These are phyloP conservation scores for Leccinum barrowsii DNA, from an alignment of 768 basidiomycete species.

Conservation along the genomic window DNA sequence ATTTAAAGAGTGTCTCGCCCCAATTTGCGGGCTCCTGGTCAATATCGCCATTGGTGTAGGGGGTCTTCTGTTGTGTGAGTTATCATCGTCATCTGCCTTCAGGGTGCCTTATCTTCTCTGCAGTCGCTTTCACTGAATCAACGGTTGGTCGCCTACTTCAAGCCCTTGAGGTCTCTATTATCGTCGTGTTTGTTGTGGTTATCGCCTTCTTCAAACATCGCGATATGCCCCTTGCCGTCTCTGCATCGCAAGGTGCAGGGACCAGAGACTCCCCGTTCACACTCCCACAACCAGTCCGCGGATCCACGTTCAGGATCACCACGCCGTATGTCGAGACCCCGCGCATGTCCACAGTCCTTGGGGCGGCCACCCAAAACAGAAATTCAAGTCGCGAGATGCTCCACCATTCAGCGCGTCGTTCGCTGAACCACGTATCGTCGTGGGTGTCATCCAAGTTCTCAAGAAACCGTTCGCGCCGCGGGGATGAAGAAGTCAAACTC, in stretches of 20 bases:
- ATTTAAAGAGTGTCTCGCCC: slow-evolving; percentile 43
- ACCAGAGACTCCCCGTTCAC: slow-evolving; percentile 1
- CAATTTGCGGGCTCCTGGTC: slow-evolving; percentile 51
- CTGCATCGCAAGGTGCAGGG: neutral
- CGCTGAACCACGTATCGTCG: slow-evolving; percentile 33
- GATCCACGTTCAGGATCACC: slow-evolving; percentile 24
- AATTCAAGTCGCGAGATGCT: slow-evolving; percentile 10
- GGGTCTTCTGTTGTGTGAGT: slow-evolving; percentile 57
- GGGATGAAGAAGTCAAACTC: slow-evolving; percentile 29
- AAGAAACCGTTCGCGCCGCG: slow-evolving; percentile 19
- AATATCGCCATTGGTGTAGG: slow-evolving; percentile 53
- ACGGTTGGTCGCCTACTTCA: slow-evolving; percentile 64
- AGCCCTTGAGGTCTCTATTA: slow-evolving; percentile 58
- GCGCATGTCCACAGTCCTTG: slow-evolving; percentile 21
- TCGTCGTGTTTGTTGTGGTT: slow-evolving; percentile 57
- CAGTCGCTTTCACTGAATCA: slow-evolving; percentile 69
- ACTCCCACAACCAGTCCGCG: slow-evolving; percentile 26
- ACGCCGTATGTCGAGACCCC: slow-evolving; percentile 25
- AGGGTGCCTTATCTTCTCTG: slow-evolving; percentile 8
- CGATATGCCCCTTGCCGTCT: neutral
- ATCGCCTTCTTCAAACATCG: slow-evolving; percentile 34
- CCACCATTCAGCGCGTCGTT: slow-evolving; percentile 16
- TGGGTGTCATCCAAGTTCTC: slow-evolving; percentile 36
- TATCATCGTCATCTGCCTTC: neutral
- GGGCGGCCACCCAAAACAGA: slow-evolving; percentile 1